Evolutionary conservation across 2,329 filamentous ascomycete genomes (phyloP), one percentile per base, ranked within the genome.

Genomic region (Pleurostoma richardsiae): DNA sequence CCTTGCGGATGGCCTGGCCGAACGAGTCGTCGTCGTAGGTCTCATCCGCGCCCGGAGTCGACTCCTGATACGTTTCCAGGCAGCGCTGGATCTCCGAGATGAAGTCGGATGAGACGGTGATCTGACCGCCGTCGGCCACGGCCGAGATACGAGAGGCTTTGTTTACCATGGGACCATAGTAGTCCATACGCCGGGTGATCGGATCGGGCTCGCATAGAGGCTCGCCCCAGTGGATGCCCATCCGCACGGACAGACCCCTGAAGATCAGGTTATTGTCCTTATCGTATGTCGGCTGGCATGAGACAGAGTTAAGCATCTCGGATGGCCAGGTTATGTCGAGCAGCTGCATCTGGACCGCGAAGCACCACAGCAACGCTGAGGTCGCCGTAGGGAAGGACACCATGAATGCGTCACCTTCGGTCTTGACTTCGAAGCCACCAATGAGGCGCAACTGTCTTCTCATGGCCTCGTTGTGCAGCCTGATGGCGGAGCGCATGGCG

Each of bases 101-200:
- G 68, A 97, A 97, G 65, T 99, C 94, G 2, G 90, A 90, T 1
- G 91, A 96, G 2, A 97, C 94, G 0, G 92, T 94, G 54, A 97
- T 96, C 64, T 99, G 92, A 1, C 94, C 94, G 51, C 94, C 94
- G 63, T 99, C 94, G 33, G 94, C 94, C 40, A 96, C 91, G 27
- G 89, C 86, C 5, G 90, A 94, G 54, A 99, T 95, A 70, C 94
- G 87, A 11, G 94, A 87, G 1, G 94, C 90, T 61, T 95, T 91
- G 69, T 99, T 99, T 59, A 99, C 94, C 90, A 99, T 99, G 10
- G 94, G 94, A 1, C 94, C 94, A 63, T 97, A 99, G 70, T 99
- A 99, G 60, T 99, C 94, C 94, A 99, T 99, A 52, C 94, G 90
- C 48, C 91, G 86, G 2, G 94, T 99, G 43, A 99, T 91, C 0